A percentile compares a stretch with the other conserved stretches of the same genome.
These are phyloP conservation scores for Penicillium coprophilum DNA, from an alignment of 495 filamentous ascomycete genomes.

Conservation along the genomic window DNA sequence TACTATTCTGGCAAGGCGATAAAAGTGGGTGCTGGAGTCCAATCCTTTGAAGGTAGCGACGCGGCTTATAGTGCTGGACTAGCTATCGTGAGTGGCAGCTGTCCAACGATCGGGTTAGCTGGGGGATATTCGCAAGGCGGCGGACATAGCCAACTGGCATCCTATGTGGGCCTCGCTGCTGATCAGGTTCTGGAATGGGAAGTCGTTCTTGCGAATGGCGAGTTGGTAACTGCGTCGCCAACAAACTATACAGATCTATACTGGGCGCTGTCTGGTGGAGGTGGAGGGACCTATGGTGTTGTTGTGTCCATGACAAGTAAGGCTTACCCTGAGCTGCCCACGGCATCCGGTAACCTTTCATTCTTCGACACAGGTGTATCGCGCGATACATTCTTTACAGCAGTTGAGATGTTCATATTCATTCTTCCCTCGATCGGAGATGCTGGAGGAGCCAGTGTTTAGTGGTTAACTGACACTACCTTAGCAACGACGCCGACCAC, in stretches of 20 bases:
- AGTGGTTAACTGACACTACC: slow-evolving; percentile 38
- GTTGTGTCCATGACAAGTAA: slow-evolving; percentile 52
- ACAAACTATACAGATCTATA: slow-evolving; percentile 56
- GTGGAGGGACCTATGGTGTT: slow-evolving; percentile 60
- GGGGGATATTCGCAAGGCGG: slow-evolving; percentile 60
- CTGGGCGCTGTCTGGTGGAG: slow-evolving; percentile 66
- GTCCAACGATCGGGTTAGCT: slow-evolving; percentile 25
- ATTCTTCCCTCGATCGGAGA: slow-evolving; percentile 44
- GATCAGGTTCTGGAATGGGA: slow-evolving; percentile 63
- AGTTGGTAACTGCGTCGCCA: slow-evolving; percentile 47
- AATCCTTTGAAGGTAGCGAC: not conserved
- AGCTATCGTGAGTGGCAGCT: slow-evolving; percentile 16
- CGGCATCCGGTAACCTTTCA: slow-evolving; percentile 22
- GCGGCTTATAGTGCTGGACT: not conserved
- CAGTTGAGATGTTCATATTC: slow-evolving; percentile 39
- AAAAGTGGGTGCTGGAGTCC: not conserved
- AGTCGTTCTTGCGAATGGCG: slow-evolving; percentile 52
- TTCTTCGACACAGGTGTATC: slow-evolving; percentile 23
- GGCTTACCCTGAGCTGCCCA: slow-evolving; percentile 36
- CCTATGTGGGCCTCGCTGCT: slow-evolving; percentile 54
- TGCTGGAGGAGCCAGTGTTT: slow-evolving; percentile 33
- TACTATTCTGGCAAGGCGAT: not conserved
- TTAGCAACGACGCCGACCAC: slow-evolving; percentile 42
- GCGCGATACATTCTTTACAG: slow-evolving; percentile 41
- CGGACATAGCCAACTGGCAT: slow-evolving; percentile 55